phyloP scores from a whole-genome alignment of 306 rosid species.

The Vigna radiata region DNA sequence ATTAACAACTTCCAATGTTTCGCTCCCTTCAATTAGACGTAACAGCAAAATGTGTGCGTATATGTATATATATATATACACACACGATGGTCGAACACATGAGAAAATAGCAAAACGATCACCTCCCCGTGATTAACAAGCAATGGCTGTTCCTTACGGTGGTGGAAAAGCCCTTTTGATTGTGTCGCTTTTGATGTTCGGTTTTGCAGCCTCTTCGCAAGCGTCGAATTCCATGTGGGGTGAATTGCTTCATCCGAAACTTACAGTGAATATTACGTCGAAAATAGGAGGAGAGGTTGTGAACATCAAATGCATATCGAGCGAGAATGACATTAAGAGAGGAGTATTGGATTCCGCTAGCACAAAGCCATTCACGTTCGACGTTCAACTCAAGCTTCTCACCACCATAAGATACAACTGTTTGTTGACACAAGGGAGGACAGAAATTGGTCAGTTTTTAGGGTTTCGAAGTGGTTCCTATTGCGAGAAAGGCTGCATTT shows the following conservation, averaged over 20 bases:
- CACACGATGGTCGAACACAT: background rate
- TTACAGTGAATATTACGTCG: conserved; percentile 34
- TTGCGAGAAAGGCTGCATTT: conserved; percentile 45
- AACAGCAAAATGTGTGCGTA: no score
- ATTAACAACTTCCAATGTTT: background rate
- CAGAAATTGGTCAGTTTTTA: conserved; percentile 51
- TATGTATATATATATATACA: background rate
- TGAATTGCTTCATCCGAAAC: conserved; percentile 44
- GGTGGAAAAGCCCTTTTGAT: background rate
- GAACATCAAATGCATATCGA: conserved; percentile 50
- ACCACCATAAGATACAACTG: conserved; percentile 52
- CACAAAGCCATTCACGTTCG: conserved; percentile 31
- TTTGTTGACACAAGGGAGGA: conserved; percentile 21
- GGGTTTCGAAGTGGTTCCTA: conserved; percentile 52
- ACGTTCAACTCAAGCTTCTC: conserved; percentile 40
- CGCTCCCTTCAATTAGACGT: no score
- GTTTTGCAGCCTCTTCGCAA: background rate
- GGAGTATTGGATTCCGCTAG: conserved; percentile 31
- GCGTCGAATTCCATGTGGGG: conserved; percentile 14
- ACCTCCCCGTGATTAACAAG: background rate
- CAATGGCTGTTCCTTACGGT: conserved; percentile 30
- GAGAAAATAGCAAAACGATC: conserved; percentile 8
- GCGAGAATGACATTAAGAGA: conserved; percentile 25
- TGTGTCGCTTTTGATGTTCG: background rate
- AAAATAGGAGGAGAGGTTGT: conserved; percentile 39